phyloP scores from a whole-genome alignment of 331 rosid genomes.

The Quercus lobata region DNA sequence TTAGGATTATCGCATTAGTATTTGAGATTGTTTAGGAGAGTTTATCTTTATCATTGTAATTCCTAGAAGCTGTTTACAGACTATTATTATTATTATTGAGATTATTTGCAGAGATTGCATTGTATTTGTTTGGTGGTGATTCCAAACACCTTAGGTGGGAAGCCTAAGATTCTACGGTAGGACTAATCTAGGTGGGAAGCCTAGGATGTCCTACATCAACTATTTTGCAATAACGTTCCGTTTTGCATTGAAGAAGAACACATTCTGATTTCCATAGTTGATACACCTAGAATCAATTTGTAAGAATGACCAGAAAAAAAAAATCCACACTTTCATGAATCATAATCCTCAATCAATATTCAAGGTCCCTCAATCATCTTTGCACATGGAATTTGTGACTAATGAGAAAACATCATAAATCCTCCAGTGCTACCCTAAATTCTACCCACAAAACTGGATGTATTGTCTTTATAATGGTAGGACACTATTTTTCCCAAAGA shows the following conservation, averaged over 20 bases:
- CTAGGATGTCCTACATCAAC: too few species aligned
- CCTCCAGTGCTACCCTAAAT: background rate
- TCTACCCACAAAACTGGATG: background rate
- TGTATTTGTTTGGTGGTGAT: too few species aligned
- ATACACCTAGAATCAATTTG: background rate
- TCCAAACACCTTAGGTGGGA: too few species aligned
- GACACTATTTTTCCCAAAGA: background rate
- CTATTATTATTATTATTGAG: too few species aligned
- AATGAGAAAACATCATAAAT: background rate
- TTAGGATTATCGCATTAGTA: too few species aligned
- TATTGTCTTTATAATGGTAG: background rate
- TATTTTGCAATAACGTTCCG: background rate
- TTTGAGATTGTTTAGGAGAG: too few species aligned
- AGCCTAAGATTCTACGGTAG: too few species aligned
- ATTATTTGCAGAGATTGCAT: too few species aligned
- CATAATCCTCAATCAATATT: background rate
- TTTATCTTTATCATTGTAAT: too few species aligned
- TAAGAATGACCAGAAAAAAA: background rate
- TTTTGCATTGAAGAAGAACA: background rate
- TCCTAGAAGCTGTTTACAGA: too few species aligned
- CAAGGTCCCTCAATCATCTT: background rate
- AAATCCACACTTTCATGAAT: background rate
- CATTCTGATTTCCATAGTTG: background rate
- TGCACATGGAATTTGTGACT: background rate
- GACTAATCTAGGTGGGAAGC: too few species aligned